These are phyloP conservation scores for Fremontodendron californicum DNA, from an alignment of 345 rosid genomes.

Conservation along the genomic window DNA sequence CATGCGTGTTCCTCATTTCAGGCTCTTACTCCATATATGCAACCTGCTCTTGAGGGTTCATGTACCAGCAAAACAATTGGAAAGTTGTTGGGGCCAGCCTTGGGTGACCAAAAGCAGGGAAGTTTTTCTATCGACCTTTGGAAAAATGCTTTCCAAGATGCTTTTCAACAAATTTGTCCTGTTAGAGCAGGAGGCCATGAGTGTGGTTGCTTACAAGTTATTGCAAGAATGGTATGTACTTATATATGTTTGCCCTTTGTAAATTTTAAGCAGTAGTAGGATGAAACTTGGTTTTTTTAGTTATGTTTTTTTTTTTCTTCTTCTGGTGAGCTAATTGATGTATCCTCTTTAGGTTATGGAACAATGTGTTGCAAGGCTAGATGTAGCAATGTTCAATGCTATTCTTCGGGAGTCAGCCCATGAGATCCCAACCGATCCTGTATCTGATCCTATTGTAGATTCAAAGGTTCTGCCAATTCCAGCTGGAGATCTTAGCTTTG, in stretches of 20 bases:
- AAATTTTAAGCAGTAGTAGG: no score
- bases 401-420: conserved; percentile 76
- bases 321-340: not conserved
- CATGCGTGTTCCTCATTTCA: not conserved
- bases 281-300: no score
- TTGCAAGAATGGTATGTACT: not conserved
- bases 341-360: not conserved
- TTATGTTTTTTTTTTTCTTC: no score
- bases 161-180: not conserved
- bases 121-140: not conserved
- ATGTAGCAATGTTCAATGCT: conserved; percentile 93
- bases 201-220: not conserved
- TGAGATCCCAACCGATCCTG: no score
- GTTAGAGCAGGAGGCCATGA: not conserved
- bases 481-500: no score
- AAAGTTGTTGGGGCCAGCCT: not conserved
- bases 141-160: not conserved
- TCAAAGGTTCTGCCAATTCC: no score
- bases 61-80: not conserved
- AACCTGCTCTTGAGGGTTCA: not conserved
- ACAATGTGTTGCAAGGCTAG: conserved; percentile 16
- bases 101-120: not conserved
- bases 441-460: no score
- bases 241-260: no score
- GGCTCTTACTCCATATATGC: not conserved